phyloP scores from a whole-genome alignment of 768 basidiomycete species.

The Gymnopilus dilepis region DNA sequence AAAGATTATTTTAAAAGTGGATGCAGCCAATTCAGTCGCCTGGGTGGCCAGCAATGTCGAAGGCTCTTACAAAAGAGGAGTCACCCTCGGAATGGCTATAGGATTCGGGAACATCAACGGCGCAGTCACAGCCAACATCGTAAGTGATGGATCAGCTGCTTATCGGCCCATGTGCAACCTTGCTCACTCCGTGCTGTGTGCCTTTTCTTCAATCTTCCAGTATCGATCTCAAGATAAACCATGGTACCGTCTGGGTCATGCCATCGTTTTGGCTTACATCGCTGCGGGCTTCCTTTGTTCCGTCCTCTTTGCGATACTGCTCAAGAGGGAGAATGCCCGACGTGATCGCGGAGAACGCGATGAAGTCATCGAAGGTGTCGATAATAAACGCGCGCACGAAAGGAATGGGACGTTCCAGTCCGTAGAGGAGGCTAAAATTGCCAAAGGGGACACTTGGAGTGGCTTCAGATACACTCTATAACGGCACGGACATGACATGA shows the following conservation, averaged over 20 bases:
- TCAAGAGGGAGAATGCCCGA: conserved; percentile 63
- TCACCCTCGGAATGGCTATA: conserved; percentile 73
- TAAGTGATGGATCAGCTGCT: conserved; percentile 36
- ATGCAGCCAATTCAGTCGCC: conserved; percentile 39
- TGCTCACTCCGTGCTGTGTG: neutral
- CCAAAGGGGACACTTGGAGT: conserved; percentile 77
- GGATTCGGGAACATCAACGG: conserved; percentile 74
- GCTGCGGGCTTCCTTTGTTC: conserved; percentile 65
- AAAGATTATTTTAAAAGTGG: neutral
- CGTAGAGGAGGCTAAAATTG: conserved; percentile 59
- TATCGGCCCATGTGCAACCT: neutral
- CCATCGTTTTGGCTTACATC: conserved; percentile 72
- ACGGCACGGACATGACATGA: neutral
- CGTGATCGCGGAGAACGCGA: conserved; percentile 73
- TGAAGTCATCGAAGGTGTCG: conserved; percentile 60
- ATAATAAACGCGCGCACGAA: conserved; percentile 48
- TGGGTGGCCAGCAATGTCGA: conserved; percentile 79
- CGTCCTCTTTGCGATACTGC: conserved; percentile 47
- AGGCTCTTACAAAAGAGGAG: conserved; percentile 75
- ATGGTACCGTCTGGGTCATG: conserved; percentile 74
- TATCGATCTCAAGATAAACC: conserved; percentile 70
- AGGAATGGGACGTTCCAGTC: conserved; percentile 59
- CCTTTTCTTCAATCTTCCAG: conserved; percentile 36
- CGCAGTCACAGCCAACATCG: conserved; percentile 69
- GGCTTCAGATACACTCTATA: conserved; percentile 72